These are phyloP conservation scores for Cytospora leucostoma DNA, from an alignment of 2,329 filamentous ascomycete species.

Conservation along the genomic window DNA sequence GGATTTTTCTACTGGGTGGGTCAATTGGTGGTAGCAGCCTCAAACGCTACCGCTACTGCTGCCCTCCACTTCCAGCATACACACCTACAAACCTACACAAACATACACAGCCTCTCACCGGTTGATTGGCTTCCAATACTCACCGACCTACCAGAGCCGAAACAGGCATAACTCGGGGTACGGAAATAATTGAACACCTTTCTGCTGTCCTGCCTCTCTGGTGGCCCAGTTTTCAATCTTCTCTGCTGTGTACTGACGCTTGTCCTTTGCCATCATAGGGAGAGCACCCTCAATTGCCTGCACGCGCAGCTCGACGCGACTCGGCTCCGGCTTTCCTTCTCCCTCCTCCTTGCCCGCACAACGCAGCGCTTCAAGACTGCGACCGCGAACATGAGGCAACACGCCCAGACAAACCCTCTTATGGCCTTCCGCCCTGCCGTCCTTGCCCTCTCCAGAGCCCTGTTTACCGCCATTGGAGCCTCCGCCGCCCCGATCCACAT, in stretches of 20 bases:
- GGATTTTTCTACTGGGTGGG: not conserved
- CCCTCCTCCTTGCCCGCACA: not conserved
- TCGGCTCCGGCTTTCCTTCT: not conserved
- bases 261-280: not conserved
- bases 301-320: not conserved
- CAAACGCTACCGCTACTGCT: too few species aligned
- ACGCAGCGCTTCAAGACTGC: conserved; percentile 2
- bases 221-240: too few species aligned
- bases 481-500: conserved; percentile 48
- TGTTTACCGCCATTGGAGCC: conserved; percentile 52
- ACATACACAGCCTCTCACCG: too few species aligned
- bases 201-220: too few species aligned
- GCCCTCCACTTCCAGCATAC: too few species aligned
- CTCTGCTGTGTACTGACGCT: too few species aligned
- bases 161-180: too few species aligned
- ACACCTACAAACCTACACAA: too few species aligned
- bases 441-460: conserved; percentile 53
- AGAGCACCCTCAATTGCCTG: not conserved
- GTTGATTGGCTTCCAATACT: too few species aligned
- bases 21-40: too few species aligned
- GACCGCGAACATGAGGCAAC: conserved; percentile 18
- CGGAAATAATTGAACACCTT: too few species aligned
- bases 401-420: conserved; percentile 14
- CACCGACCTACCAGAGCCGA: too few species aligned
- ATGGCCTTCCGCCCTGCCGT: conserved; percentile 41